Evolutionary conservation across 2,329 filamentous ascomycete species (phyloP).

Genomic region (Balansia obtecta): DNA sequence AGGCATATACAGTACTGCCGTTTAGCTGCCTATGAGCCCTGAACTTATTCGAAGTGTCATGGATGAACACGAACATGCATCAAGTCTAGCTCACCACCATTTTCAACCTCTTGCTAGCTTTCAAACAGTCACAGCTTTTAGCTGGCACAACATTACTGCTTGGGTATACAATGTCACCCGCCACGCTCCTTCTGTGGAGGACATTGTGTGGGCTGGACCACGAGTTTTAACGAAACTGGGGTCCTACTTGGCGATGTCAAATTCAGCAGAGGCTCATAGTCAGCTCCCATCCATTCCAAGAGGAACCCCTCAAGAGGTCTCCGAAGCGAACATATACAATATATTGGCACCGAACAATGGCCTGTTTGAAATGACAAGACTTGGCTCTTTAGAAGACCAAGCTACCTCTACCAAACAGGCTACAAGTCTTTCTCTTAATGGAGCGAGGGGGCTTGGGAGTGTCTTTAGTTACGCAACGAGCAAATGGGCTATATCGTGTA

Average conservation of each 20-base stretch:
- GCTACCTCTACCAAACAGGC: conserved; percentile 10
- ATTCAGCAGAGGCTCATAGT: conserved; percentile 46
- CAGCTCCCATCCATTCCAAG: conserved; percentile 11
- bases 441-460: conserved; percentile 61
- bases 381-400: not conserved
- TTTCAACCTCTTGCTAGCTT: conserved; percentile 11
- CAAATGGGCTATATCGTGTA: conserved; percentile 82
- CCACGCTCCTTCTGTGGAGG: conserved; percentile 52
- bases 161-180: conserved; percentile 48
- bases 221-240: conserved; percentile 58
- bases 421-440: conserved; percentile 42
- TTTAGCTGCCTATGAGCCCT: not conserved
- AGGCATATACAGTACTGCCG: not conserved
- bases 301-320: conserved; percentile 11
- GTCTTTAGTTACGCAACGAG: conserved; percentile 86
- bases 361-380: not conserved
- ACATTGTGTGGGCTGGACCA: conserved; percentile 57
- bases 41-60: not conserved
- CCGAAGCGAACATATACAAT: conserved; percentile 16
- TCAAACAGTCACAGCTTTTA: conserved; percentile 6
- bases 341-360: conserved; percentile 16
- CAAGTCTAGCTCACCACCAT: not conserved
- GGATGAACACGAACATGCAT: conserved; percentile 1
- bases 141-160: conserved; percentile 40
- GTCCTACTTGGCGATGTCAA: conserved; percentile 46